A percentile compares a stretch with the other conserved stretches of the same genome.
Evolutionary conservation across 345 rosid genomes (phyloP).

Genomic region (Eucalyptus guilfoylei): DNA sequence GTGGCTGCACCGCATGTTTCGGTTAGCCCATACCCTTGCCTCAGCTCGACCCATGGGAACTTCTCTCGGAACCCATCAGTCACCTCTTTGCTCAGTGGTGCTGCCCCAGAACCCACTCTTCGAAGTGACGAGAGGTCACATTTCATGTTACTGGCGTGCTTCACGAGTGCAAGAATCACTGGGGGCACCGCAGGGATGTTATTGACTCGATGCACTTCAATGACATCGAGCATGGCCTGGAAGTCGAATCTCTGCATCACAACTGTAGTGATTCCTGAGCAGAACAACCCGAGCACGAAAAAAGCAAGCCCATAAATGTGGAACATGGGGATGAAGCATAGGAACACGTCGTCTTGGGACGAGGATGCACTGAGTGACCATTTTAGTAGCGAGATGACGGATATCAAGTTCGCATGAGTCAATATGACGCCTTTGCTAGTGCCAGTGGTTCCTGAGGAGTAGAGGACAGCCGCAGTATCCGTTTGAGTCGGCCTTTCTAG

Average conservation of each 20-base stretch:
- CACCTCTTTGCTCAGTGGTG: slow-evolving; percentile 49
- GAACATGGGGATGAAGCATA: slow-evolving; percentile 49
- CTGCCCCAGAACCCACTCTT: slow-evolving; percentile 50
- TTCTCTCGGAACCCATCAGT: slow-evolving; percentile 18
- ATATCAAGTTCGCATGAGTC: slow-evolving; percentile 42
- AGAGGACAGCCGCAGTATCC: slow-evolving; percentile 45
- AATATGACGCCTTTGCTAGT: slow-evolving; percentile 51
- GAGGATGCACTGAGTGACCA: slow-evolving; percentile 31
- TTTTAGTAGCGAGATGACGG: slow-evolving; percentile 17
- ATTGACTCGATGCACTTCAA: slow-evolving; percentile 26
- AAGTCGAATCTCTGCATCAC: slow-evolving; percentile 38
- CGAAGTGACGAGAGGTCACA: slow-evolving; percentile 25
- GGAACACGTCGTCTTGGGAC: slow-evolving; percentile 23
- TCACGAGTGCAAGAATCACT: slow-evolving; percentile 37
- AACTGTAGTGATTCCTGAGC: slow-evolving; percentile 25
- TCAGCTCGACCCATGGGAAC: slow-evolving; percentile 51
- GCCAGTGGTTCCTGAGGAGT: slow-evolving; percentile 72
- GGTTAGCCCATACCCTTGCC: slow-evolving; percentile 57
- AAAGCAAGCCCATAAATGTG: slow-evolving; percentile 53
- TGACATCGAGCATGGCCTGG: slow-evolving; percentile 29
- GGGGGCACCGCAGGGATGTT: slow-evolving; percentile 62
- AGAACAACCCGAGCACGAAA: slow-evolving; percentile 41
- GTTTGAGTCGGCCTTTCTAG: slow-evolving; percentile 11
- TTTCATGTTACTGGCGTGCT: slow-evolving; percentile 3
- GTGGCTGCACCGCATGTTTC: slow-evolving; percentile 40